Percentiles rank a stretch among this genome's conserved stretches.
Evolutionary conservation across 495 filamentous ascomycete species (phyloP).

Genomic region (Parmelia sp.): DNA sequence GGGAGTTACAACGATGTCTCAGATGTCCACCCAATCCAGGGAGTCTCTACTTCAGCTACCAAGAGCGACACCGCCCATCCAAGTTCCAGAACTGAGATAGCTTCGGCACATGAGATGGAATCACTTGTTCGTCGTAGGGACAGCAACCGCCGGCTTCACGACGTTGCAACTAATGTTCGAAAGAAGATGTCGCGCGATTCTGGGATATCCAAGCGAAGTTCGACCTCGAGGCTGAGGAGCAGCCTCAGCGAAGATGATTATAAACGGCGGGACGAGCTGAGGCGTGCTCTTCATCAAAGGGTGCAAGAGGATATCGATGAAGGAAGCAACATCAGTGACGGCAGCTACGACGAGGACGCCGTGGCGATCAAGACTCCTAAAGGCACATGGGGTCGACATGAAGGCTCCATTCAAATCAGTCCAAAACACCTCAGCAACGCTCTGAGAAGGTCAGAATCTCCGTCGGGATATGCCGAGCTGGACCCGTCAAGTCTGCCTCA

Average conservation of each 20-base stretch:
- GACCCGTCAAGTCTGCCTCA: conserved; percentile 6
- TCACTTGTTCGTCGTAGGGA: conserved; percentile 1
- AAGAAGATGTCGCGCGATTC: conserved; percentile 17
- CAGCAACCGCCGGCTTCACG: conserved; percentile 17
- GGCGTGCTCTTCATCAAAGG: conserved; percentile 20
- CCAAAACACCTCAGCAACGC: conserved; percentile 18
- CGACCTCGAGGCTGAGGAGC: conserved; percentile 14
- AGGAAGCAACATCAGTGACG: conserved; percentile 12
- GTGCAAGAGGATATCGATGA: conserved; percentile 15
- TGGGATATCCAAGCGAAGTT: conserved; percentile 19
- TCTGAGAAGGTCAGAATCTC: conserved; percentile 15
- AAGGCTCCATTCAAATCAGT: conserved; percentile 20
- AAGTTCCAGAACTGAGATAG: not conserved
- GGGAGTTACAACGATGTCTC: not conserved
- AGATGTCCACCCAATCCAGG: not conserved
- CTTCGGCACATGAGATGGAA: not conserved
- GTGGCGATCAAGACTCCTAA: conserved; percentile 18
- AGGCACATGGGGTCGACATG: conserved; percentile 13
- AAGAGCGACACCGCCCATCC: not conserved
- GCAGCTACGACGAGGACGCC: conserved; percentile 21
- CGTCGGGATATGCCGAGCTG: conserved; percentile 7
- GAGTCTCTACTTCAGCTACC: conserved; percentile 8
- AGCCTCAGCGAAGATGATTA: conserved; percentile 16
- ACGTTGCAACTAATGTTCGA: conserved; percentile 17
- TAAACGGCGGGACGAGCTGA: conserved; percentile 13